A percentile compares a stretch with the other conserved stretches of the same genome.
These are phyloP conservation scores for Cutaneotrichosporon sp. DNA, from an alignment of 1,284 basidiomycete species.

Conservation along the genomic window DNA sequence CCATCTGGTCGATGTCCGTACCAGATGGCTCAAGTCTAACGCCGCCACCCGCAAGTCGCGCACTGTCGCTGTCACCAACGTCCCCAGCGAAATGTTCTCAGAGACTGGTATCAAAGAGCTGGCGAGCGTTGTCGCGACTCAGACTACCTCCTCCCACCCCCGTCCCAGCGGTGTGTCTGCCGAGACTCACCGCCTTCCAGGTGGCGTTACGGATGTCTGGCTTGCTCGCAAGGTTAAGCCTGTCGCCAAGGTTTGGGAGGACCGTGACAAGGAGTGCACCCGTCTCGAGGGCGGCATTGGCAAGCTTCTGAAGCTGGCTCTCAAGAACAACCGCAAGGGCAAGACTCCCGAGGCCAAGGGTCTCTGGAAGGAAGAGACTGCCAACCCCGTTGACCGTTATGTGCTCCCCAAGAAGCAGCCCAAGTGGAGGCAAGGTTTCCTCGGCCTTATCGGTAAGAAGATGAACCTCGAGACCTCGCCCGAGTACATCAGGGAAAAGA, in stretches of 20 bases:
- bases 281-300: slow-evolving; percentile 84
- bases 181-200: slow-evolving; percentile 55
- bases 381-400: slow-evolving; percentile 49
- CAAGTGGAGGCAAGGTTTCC: slow-evolving; percentile 57
- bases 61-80: slow-evolving; percentile 82
- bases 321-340: slow-evolving; percentile 56
- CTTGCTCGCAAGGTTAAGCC: slow-evolving; percentile 77
- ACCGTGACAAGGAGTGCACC: slow-evolving; percentile 64
- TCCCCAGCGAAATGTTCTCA: slow-evolving; percentile 70
- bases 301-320: slow-evolving; percentile 64
- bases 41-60: slow-evolving; percentile 71
- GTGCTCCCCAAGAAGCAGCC: slow-evolving; percentile 52
- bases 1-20: slow-evolving; percentile 74
- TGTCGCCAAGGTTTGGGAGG: slow-evolving; percentile 74
- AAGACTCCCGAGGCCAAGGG: slow-evolving; percentile 49
- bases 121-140: slow-evolving; percentile 37
- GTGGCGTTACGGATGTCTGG: slow-evolving; percentile 78
- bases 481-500: slow-evolving; percentile 53
- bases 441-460: slow-evolving; percentile 54
- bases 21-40: slow-evolving; percentile 78
- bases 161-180: slow-evolving; percentile 23
- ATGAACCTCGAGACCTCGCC: slow-evolving; percentile 53
- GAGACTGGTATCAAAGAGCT: slow-evolving; percentile 55
- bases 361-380: slow-evolving; percentile 16
- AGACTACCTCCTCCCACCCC: slow-evolving; percentile 14